Percentiles rank a stretch among this genome's conserved stretches.
These are phyloP conservation scores for Botrytis galanthina DNA, from an alignment of 2,329 filamentous ascomycete genomes.

Conservation along the genomic window DNA sequence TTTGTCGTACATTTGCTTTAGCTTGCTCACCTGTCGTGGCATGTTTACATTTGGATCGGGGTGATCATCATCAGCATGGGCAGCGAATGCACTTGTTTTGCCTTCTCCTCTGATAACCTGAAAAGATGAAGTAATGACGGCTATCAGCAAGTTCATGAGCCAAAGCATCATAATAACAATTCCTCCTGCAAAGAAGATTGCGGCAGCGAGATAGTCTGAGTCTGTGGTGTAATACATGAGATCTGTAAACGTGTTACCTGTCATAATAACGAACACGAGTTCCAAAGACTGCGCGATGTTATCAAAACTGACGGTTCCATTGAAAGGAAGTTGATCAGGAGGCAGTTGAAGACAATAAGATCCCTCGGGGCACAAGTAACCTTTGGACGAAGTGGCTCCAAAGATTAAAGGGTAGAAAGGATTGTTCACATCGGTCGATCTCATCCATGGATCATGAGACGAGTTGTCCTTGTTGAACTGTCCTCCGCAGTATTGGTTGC, in stretches of 20 bases:
- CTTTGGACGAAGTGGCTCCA: constrained; percentile 63
- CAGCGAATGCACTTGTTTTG: constrained; percentile 88
- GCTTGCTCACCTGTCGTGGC: constrained; percentile 44
- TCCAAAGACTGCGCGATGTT: constrained; percentile 90
- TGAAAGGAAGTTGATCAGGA: constrained; percentile 63
- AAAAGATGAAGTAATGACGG: constrained; percentile 97
- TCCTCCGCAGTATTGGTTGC: constrained; percentile 81
- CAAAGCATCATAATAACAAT: constrained; percentile 94
- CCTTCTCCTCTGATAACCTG: constrained; percentile 98
- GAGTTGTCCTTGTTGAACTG: constrained; percentile 63
- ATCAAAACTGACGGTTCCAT: constrained; percentile 88
- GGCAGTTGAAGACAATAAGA: constrained; percentile 77
- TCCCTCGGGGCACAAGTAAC: constrained; percentile 80
- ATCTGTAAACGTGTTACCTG: constrained; percentile 93
- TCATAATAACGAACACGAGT: constrained; percentile 97
- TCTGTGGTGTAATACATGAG: constrained; percentile 91
- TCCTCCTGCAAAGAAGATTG: constrained; percentile 69
- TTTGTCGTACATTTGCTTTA: constrained; percentile 74
- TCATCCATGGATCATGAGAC: constrained; percentile 65
- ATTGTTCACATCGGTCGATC: constrained; percentile 32
- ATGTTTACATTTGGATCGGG: constrained; percentile 36
- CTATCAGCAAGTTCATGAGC: constrained; percentile 92
- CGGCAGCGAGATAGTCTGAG: constrained; percentile 84
- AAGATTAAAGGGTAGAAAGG: constrained; percentile 44
- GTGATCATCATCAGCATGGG: constrained; percentile 58